Evolutionary conservation across 192 early-diverging fungal species (phyloP).

Genomic region (Chytriomyces hyalinus): DNA sequence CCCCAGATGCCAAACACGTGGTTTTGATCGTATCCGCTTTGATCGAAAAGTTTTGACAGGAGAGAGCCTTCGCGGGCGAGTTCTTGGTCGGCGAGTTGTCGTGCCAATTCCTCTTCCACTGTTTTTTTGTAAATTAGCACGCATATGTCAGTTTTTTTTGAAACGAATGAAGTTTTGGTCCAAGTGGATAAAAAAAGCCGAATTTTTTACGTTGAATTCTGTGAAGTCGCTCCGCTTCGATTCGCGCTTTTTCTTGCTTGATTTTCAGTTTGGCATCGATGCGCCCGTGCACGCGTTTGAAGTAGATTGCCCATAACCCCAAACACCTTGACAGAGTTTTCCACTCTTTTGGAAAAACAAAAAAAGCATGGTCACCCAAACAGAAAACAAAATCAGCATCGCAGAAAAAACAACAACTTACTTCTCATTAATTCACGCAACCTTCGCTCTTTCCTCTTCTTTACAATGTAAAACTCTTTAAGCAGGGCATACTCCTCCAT

Average conservation of each 20-base stretch:
- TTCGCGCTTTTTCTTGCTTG: slow-evolving; percentile 3
- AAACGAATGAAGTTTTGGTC: background rate
- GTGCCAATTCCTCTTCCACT: slow-evolving; percentile 29
- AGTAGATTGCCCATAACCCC: slow-evolving; percentile 12
- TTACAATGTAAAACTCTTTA: slow-evolving; percentile 34
- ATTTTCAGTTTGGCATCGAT: slow-evolving; percentile 5
- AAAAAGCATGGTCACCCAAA: background rate
- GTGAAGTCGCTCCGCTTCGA: slow-evolving; percentile 15
- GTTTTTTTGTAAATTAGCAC: background rate
- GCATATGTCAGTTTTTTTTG: background rate
- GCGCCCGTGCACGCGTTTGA: slow-evolving; percentile 21
- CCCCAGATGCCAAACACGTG: slow-evolving; percentile 29
- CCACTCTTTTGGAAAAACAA: background rate
- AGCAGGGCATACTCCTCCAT: slow-evolving; percentile 28
- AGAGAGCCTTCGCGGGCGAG: slow-evolving; percentile 7
- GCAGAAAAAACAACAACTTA: background rate
- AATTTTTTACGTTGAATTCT: slow-evolving; percentile 8
- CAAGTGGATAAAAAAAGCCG: background rate
- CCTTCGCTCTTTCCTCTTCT: slow-evolving; percentile 24
- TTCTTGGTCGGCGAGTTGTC: slow-evolving; percentile 25
- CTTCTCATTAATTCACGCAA: slow-evolving; percentile 26
- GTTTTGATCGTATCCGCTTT: slow-evolving; percentile 2
- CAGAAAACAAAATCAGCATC: background rate
- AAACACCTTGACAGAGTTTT: slow-evolving; percentile 10
- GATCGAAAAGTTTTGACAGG: slow-evolving; percentile 1